Conservation (phyloP, 2,329 filamentous ascomycete species). For the Fusarium austroafricanum region DNA sequence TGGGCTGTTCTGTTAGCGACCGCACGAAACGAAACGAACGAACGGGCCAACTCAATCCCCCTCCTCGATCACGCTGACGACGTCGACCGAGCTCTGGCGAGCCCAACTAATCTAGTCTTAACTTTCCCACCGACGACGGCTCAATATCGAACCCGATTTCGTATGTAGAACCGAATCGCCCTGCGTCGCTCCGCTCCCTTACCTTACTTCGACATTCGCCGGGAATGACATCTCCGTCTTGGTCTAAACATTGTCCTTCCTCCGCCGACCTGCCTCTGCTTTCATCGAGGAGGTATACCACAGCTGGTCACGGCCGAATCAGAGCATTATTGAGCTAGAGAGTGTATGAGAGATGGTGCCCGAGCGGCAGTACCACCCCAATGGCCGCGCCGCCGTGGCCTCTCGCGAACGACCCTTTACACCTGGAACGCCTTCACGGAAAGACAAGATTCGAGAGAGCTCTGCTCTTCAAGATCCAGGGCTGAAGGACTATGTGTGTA, state of each 20-base stretch:
- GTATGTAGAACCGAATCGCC: conserved; percentile 41
- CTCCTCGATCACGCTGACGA: conserved; percentile 36
- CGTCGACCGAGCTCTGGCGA: conserved; percentile 25
- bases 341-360: conserved; percentile 46
- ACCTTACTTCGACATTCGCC: conserved; percentile 37
- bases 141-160: conserved; percentile 29
- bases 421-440: conserved; percentile 71
- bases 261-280: conserved; percentile 25
- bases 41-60: conserved; percentile 12
- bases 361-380: conserved; percentile 53
- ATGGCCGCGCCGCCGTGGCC: conserved; percentile 57
- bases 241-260: conserved; percentile 27
- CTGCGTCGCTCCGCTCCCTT: conserved; percentile 25
- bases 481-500: conserved; percentile 81
- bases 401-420: conserved; percentile 59
- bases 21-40: conserved; percentile 37
- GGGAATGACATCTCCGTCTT: conserved; percentile 46
- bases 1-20: conserved; percentile 28
- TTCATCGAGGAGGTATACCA: conserved; percentile 24
- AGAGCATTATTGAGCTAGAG: conserved; percentile 29
- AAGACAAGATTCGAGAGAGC: conserved; percentile 71
- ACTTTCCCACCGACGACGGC: conserved; percentile 1
- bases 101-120: conserved; percentile 2
- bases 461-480: conserved; percentile 79
- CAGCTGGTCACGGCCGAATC: conserved; percentile 14